Evolutionary conservation across 352 stramenopile genomes (phyloP).

Genomic region (Globisporangium alternatum): DNA sequence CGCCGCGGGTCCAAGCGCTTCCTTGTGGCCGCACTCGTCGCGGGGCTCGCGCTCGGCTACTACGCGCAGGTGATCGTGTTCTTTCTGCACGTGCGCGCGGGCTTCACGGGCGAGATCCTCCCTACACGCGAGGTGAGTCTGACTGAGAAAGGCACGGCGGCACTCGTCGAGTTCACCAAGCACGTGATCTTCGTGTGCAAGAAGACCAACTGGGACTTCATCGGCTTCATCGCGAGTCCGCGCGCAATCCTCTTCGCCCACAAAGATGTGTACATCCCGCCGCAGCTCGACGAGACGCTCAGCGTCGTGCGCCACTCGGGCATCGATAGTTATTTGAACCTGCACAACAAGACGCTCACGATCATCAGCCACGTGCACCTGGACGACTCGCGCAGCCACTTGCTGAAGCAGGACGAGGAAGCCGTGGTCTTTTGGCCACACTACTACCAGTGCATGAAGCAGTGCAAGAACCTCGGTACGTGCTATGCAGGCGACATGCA

Average conservation of each 20-base stretch:
- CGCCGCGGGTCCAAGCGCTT: conserved; percentile 15
- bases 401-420: conserved; percentile 78
- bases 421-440: conserved; percentile 77
- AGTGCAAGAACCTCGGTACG: conserved; percentile 58
- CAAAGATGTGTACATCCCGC: conserved; percentile 54
- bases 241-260: conserved; percentile 68
- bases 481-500: conserved; percentile 83
- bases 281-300: conserved; percentile 48
- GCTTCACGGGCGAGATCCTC: conserved; percentile 53
- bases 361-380: conserved; percentile 71
- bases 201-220: conserved; percentile 78
- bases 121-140: conserved; percentile 37
- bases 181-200: conserved; percentile 70
- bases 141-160: conserved; percentile 42
- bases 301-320: conserved; percentile 58
- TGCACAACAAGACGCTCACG: conserved; percentile 82
- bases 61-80: conserved; percentile 70
- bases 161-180: conserved; percentile 52
- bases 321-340: conserved; percentile 69
- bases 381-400: conserved; percentile 44
- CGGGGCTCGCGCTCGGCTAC: conserved; percentile 54
- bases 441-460: conserved; percentile 72
- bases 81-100: conserved; percentile 58
- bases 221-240: conserved; percentile 63
- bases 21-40: conserved; percentile 20